Conservation (phyloP, 2,329 filamentous ascomycete species). For the Trichoderma guizhouense region DNA sequence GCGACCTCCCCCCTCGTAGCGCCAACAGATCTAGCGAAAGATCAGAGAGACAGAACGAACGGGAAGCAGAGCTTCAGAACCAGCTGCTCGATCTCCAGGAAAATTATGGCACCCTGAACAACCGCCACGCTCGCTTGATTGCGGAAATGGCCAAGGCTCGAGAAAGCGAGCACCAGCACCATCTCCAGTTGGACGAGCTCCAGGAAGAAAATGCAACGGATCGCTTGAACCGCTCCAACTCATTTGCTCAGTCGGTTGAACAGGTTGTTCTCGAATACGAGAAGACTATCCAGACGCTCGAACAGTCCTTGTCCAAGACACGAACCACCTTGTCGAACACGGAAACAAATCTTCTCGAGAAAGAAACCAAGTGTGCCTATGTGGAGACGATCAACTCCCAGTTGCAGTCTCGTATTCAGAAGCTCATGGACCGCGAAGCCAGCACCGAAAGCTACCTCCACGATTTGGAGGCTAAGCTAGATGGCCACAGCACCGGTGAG, state of each 20-base stretch:
- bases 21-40: constrained; percentile 61
- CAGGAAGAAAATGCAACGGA: constrained; percentile 78
- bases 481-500: constrained; percentile 85
- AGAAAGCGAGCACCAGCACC: constrained; percentile 62
- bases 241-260: constrained; percentile 92
- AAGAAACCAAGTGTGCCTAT: constrained; percentile 90
- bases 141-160: constrained; percentile 86
- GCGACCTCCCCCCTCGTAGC: constrained; percentile 50
- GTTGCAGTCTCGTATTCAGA: constrained; percentile 84
- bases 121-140: constrained; percentile 93
- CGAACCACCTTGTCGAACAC: constrained; percentile 77
- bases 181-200: constrained; percentile 52
- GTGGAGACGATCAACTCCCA: constrained; percentile 89
- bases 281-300: constrained; percentile 92
- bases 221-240: constrained; percentile 88
- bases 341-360: constrained; percentile 84
- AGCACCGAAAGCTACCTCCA: constrained; percentile 92
- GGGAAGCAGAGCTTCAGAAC: constrained; percentile 87
- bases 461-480: constrained; percentile 84
- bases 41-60: constrained; percentile 74
- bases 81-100: constrained; percentile 90
- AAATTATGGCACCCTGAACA: constrained; percentile 86
- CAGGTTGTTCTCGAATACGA: constrained; percentile 97
- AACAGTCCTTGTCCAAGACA: constrained; percentile 87
- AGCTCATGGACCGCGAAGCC: constrained; percentile 84